phyloP scores from a whole-genome alignment of 164 flowering plant species.

The Annona cherimola region DNA sequence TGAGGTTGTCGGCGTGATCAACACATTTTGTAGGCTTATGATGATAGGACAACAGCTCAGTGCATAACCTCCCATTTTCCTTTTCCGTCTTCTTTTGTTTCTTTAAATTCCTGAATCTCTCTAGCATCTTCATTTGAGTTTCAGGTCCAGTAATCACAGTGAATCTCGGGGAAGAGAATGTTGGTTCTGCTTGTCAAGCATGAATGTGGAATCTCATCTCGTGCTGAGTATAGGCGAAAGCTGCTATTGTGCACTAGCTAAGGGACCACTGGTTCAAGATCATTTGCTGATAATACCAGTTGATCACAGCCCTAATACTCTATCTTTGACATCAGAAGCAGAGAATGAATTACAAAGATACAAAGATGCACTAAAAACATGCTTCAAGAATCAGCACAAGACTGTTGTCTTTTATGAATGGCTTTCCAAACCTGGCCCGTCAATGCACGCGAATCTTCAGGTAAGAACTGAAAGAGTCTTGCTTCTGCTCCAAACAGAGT shows the following conservation, averaged over 20 bases:
- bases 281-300: conserved; percentile 77
- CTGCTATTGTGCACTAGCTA: conserved; percentile 78
- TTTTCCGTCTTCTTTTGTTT: neutral
- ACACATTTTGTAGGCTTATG: too few species aligned
- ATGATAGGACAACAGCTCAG: too few species aligned
- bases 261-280: conserved; percentile 83
- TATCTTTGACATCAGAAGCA: conserved; percentile 40
- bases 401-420: conserved; percentile 82
- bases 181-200: conserved; percentile 97
- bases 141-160: conserved; percentile 56
- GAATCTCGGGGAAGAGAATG: conserved; percentile 28
- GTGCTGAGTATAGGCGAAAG: conserved; percentile 68
- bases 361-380: conserved; percentile 53
- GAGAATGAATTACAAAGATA: conserved; percentile 56
- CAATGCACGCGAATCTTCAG: conserved; percentile 95
- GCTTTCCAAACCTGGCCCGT: conserved; percentile 42
- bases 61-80: too few species aligned
- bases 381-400: conserved; percentile 57
- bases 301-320: conserved; percentile 71
- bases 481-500: neutral
- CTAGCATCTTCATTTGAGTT: conserved; percentile 11
- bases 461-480: conserved; percentile 25
- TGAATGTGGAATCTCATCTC: conserved; percentile 84
- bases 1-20: too few species aligned
- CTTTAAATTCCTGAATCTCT: neutral